Evolutionary conservation across 148 eudicot species (phyloP).

Genomic region (Chenopodium formosanum): DNA sequence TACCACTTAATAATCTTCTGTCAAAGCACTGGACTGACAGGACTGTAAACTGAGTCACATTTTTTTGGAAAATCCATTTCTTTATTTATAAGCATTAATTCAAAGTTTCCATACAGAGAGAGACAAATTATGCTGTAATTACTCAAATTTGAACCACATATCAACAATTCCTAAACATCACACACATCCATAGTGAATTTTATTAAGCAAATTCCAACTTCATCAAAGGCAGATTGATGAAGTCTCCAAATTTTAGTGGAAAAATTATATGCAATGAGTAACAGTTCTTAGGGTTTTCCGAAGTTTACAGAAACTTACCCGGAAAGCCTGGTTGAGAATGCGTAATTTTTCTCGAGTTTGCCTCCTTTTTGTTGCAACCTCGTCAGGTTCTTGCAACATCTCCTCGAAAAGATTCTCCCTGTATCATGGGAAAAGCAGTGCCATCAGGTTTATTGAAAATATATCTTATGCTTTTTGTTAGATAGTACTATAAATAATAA

Average conservation of each 20-base stretch:
- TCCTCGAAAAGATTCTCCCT: slow-evolving; percentile 93
- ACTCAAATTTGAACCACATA: not conserved
- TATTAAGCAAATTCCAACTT: not conserved
- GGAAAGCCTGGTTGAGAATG: slow-evolving; percentile 83
- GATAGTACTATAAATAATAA: no score
- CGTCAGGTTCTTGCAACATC: slow-evolving; percentile 94
- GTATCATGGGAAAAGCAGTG: slow-evolving; percentile 21
- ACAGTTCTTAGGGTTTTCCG: not conserved
- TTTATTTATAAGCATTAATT: no score
- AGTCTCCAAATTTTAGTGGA: not conserved
- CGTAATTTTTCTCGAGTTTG: slow-evolving; percentile 72
- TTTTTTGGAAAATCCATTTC: not conserved
- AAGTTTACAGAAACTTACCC: slow-evolving; percentile 43
- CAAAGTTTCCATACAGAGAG: not conserved
- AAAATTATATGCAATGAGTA: not conserved
- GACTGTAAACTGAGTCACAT: not conserved
- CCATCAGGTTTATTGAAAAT: slow-evolving; percentile 8
- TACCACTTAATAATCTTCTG: not conserved
- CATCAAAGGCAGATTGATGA: not conserved
- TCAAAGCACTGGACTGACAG: not conserved
- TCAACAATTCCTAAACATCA: not conserved
- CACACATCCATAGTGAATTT: not conserved
- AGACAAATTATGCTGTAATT: not conserved
- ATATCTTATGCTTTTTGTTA: not conserved
- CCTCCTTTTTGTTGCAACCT: slow-evolving; percentile 74